Evolutionary conservation across 306 rosid genomes (phyloP), one percentile per base, ranked within the genome.

Genomic region (Lupinus albus): DNA sequence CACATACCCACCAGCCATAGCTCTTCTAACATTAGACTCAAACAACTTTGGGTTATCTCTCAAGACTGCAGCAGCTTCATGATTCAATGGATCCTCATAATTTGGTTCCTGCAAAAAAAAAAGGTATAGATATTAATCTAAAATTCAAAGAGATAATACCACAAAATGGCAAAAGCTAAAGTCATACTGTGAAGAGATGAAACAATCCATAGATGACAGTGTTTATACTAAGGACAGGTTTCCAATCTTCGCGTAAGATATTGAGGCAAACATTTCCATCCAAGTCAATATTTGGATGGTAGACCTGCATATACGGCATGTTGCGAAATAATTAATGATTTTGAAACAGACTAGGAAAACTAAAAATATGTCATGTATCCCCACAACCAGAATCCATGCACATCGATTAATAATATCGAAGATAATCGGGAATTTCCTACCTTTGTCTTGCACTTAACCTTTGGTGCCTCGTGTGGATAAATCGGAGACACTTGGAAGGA

Each of bases 261-360:
- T 88, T 88, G 61, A 88, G 95, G 78, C 91, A 88, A 46, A 88
- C 95, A 63, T 85, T 85, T 52, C 95, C 95, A 79, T 88, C 95
- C 85, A 88, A 83, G 74, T 88, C 95, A 63, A 88, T 88, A 67
- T 88, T 88, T 0, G 95, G 95, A 72, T 88, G 95, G 80, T 88
- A 88, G 51, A 88, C 78, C 95, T 88, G 75, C 53, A 55, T 61
- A 67, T 16, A 38, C 42, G 10, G 8, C 1, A 38, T 38, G 42
- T 38, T 11, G 44, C 15, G 16, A 35, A 28, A 36, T 8, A 38
- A 18, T 51, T 36, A 5, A 36, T 36, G 14, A 16, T 5, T 5
- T 11, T 4, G 36, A 61, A 8, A 61, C 42, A 46, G 9, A 13
- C 3, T 28, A 28, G 3, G 13, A 6, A 28, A 11, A 67, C 35